A percentile compares a stretch with the other conserved stretches of the same genome.
Conservation (phyloP, 371 early-diverging fungal species). For the Synchytrium microbalum region DNA sequence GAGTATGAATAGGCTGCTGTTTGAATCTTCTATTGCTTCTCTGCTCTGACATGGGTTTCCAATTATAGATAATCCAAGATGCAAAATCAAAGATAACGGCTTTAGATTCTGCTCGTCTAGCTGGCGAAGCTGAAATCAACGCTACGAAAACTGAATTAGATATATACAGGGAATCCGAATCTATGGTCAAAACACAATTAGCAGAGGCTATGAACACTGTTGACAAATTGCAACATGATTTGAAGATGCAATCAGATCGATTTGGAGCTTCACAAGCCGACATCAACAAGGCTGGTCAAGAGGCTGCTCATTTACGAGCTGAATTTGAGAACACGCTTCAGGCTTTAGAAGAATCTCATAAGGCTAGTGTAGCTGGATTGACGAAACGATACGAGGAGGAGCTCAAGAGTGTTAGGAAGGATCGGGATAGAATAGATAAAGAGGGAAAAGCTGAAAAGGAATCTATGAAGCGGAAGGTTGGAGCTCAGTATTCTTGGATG, state of each 20-base stretch:
- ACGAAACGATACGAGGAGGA: background rate
- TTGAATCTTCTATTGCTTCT: conserved; percentile 5
- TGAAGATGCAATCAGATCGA: background rate
- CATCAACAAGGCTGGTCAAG: background rate
- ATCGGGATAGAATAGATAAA: background rate
- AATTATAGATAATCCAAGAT: conserved; percentile 28
- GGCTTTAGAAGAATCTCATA: background rate
- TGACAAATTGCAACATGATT: conserved; percentile 2
- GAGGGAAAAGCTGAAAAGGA: background rate
- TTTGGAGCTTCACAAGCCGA: background rate
- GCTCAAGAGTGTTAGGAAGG: background rate
- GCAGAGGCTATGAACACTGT: background rate
- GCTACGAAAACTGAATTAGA: background rate
- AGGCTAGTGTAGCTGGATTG: background rate
- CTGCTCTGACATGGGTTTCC: conserved; percentile 1
- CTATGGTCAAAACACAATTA: background rate
- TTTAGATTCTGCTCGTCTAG: background rate
- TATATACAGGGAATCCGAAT: background rate
- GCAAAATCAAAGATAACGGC: conserved; percentile 17
- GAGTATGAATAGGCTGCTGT: conserved; percentile 11
- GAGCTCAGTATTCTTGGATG: background rate
- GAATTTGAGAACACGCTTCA: background rate
- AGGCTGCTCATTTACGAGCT: background rate
- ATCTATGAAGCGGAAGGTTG: background rate
- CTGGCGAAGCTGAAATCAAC: background rate